Base-by-base conservation (phyloP, 129 eudicot species). In the Apium graveolens region DNA sequence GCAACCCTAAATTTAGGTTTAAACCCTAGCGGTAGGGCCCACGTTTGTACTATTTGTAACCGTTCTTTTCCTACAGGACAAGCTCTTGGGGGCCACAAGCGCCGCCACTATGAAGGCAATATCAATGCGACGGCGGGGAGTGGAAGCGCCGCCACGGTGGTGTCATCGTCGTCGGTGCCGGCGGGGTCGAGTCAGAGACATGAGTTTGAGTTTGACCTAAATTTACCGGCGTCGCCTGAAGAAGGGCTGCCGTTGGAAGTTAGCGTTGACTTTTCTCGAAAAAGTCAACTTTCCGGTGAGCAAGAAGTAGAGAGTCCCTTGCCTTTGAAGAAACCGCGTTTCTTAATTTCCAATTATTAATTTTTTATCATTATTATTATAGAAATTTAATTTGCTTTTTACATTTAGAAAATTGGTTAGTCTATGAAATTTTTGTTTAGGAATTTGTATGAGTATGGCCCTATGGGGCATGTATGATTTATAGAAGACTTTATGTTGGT, bases 31-130 rank as follows among this genome's bases (percentile, higher is more conserved):
- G 98, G 97, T 1, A 87, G 78, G 82, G 2, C 81, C 6, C 98
- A 94, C 79, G 87, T 81, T 76, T 94, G 98, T 70, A 71, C 89
- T 14, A 79, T 94, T 45, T 94, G 98, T 62, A 86, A 84, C 80
- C 84, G 86, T 73, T 60, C 79, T 1, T 94, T 94, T 39, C 92
- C 91, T 7, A 86, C 97, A 27, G 98, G 98, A 0, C 98, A 94
- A 76, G 98, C 98, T 0, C 84, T 94, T 24, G 98, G 98, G 74
- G 98, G 98, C 13, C 98, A 94, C 83, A 91, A 91, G 86, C 69
- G 98, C 55, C 90, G 91, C 74, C 98, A 94, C 89, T 94, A 94
- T 71, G 98, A 91, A 66, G 96, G 97, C 35, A 84, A 65, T 66
- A 75, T 77, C 79, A 77, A 74, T 49, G 78, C 80, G 10, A 63